Percentiles rank a stretch among this genome's conserved stretches.
Evolutionary conservation across 2,329 filamentous ascomycete genomes (phyloP).

Genomic region (Aureobasidium melanogenum): DNA sequence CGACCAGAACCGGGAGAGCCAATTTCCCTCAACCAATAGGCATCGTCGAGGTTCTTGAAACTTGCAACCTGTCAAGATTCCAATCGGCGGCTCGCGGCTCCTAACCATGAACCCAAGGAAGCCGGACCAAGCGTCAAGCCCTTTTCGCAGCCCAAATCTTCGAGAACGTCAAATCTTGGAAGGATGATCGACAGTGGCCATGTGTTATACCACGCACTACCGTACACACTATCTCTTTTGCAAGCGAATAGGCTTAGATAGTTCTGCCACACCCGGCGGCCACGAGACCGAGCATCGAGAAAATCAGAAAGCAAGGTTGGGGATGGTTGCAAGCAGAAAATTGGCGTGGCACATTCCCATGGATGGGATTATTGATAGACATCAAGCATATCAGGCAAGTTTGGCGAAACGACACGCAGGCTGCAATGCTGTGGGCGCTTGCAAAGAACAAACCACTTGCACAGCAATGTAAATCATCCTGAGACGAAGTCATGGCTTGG

Average conservation of each 20-base stretch:
- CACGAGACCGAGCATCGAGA: neutral
- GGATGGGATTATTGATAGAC: neutral
- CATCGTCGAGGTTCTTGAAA: neutral
- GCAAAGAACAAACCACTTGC: neutral
- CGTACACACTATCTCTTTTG: conserved; percentile 2
- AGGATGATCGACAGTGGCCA: conserved; percentile 10
- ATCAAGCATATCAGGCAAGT: neutral
- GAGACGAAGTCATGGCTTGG: conserved; percentile 6
- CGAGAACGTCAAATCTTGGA: conserved; percentile 10
- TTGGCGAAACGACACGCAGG: neutral
- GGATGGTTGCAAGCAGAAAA: neutral
- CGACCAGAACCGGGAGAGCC: neutral
- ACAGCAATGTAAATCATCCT: conserved; percentile 7
- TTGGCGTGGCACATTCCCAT: neutral
- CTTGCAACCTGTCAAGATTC: conserved; percentile 12
- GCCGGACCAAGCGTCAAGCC: conserved; percentile 10
- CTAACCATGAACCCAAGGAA: conserved; percentile 3
- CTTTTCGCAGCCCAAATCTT: conserved; percentile 11
- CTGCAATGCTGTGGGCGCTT: neutral
- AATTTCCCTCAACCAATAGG: conserved; percentile 8
- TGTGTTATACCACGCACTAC: conserved; percentile 11
- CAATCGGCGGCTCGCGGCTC: conserved; percentile 12
- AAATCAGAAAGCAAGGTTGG: neutral
- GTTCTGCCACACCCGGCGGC: conserved; percentile 5
- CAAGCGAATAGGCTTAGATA: conserved; percentile 7